Base-by-base conservation (phyloP, 2,329 filamentous ascomycete species). In the Aspergillus brasiliensis region DNA sequence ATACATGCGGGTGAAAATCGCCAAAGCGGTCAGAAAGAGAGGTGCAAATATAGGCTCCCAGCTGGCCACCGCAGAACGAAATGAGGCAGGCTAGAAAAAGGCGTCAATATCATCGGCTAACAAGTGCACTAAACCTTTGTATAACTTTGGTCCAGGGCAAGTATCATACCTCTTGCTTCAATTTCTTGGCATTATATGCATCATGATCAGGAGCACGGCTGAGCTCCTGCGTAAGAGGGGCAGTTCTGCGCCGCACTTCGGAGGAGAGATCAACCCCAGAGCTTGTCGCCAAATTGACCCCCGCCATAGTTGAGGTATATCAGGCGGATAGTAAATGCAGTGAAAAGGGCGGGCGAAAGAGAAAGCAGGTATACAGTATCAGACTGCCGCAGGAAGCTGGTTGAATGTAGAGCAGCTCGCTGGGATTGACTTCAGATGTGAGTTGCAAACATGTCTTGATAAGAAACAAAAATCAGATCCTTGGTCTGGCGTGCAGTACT, bases 1-100 rank as follows among this genome's bases (percentile, higher is more conserved):
- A 77, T 85, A 89, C 79, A 88, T 83, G 67, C 86, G 84, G 47
- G 86, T 89, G 75, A 88, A 88, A 75, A 88, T 83, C 62, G 86
- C 82, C 60, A 88, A 75, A 47, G 81, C 80, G 31, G 86, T 89
- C 70, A 89, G 86, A 64, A 89, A 74, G 52, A 88, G 73, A 46
- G 86, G 86, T n/a, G 84, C 86, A 73, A 87, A 82, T 62, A 88
- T 77, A 65, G 82, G 84, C 70, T 89, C 86, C 74, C 82, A 86
- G 58, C 84, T 80, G 70, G 86, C 83, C n/a, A 82, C 70, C 31
- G 73, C 67, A 49, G 76, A 70, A 27, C 77, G 60, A 52, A 80
- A 70, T 37, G 75, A 72, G 48, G 70, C 67, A 17, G 72, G 66
- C 76, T 79, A 56, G n/a, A 17, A 38, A 34, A 27, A 23, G n/a